Base-by-base conservation (phyloP, 768 basidiomycete species). In the Tricholoma flavovirens region DNA sequence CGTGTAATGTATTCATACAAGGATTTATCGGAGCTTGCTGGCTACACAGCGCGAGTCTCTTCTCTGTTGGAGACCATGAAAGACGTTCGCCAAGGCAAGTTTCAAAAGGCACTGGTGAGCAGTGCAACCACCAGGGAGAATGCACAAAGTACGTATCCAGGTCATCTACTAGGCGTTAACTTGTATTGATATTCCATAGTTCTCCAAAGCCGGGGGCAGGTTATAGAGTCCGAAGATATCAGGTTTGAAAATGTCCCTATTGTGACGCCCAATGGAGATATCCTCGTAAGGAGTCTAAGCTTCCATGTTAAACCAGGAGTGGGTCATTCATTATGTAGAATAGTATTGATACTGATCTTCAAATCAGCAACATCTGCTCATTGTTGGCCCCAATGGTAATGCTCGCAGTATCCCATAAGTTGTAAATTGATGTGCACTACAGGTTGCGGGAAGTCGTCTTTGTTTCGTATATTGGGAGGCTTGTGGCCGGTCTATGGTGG, bases 1-100 rank as follows among this genome's bases (percentile, higher is more conserved):
- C 83, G 95, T 17, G 85, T 97, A 26, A 93, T 98, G 92, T 96
- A 95, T 69, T 93, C 92, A 3, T 98, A 97, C 75, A 98, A 97
- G 71, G 95, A 98, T 67, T 77, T 99, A 4, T 85, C 93, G 4
- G 96, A 99, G 67, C 82, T 99, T 32, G 93, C 96, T 3, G 96
- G 96, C 10, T 98, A 97, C 68, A 98, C 96, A 2, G 83, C 92
- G 1, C 85, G 96, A 12, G 96, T 99, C 1, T 86, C 89, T 30
- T 82, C 86, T 43, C 78, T 98, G 1, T 79, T 99, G 8, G 90
- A 95, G 54, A 93, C 93, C 0, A 96, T 98, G 84, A 77, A 84
- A 19, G 93, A 95, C 56, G 83, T 96, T 21, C 83, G 83, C 56
- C 73, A 80, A 50, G 93, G 93, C 26, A 88, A 86, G 64, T 97